Evolutionary conservation across 179 eudicot species (phyloP), one percentile per base, ranked within the genome.

Genomic region (Beta macrorhiza): DNA sequence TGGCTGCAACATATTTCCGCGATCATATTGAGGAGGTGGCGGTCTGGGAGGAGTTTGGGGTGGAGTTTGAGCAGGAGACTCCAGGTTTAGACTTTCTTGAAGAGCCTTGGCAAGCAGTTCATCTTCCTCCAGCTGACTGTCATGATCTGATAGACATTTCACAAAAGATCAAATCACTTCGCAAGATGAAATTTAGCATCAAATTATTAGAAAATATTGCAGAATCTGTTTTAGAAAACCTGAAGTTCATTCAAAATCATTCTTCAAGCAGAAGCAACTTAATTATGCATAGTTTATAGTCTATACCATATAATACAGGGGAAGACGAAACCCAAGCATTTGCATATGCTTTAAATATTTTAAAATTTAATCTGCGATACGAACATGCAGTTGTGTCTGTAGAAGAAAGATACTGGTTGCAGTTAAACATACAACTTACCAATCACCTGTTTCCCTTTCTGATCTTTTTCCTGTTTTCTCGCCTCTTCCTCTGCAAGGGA

Each of bases 101-200:
- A 97, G 83, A 79, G 97, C 98, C 86, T 88, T 91, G 67, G 99
- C 99, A 78, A 97, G 93, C 83, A 75, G 88, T 80, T 94, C 98
- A 85, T 97, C 98, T 87, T 94, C 98, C 83, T 90, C 93, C 85
- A 94, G 67, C 56, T 83, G 89, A 84, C 82, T 63, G 47, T 86
- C 92, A 56, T 81, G 63, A 52, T 92, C 98, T 89, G 72, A 69
- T n/a, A 75, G 64, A 87, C 22, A 64, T 75, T 67, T 72, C 74
- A 61, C 1, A 44, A 20, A 67, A 75, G 62, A 78, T 45, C 62
- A 12, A 37, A 52, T 77, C 63, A 76, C 59, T 6, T 62, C 20
- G 19, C 58, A 56, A n/a, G 49, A 8, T 37, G 55, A 78, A 57
- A 75, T 75, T 9, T 25, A 59, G 17, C 51, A 52, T 69, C n/a